Conservation (phyloP, 192 early-diverging fungal species). For the Coemansia sp. region DNA sequence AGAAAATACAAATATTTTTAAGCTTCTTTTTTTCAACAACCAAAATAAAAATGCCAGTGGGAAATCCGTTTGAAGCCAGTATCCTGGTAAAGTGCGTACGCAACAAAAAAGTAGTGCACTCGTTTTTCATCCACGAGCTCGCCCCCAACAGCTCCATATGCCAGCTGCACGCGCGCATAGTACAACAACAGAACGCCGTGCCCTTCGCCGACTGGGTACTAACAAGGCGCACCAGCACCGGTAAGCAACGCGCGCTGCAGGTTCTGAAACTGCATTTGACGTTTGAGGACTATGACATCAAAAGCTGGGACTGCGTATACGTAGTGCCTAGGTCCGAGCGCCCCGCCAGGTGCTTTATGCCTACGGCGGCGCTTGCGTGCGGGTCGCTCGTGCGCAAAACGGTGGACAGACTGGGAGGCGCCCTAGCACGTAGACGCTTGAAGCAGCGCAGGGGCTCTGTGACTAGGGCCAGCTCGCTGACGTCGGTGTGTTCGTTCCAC, state of each 20-base stretch:
- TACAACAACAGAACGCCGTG: not conserved
- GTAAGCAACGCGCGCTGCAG: not conserved
- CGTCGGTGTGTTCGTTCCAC: not conserved
- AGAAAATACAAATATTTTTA: not conserved
- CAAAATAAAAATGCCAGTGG: slow-evolving; percentile 9
- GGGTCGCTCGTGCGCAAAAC: not conserved
- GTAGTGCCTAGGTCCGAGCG: slow-evolving; percentile 5
- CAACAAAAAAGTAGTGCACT: slow-evolving; percentile 1
- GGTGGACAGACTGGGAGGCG: not conserved
- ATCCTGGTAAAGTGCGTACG: slow-evolving; percentile 15
- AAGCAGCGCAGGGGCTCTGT: not conserved
- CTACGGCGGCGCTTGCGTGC: not conserved
- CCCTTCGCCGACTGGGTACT: slow-evolving; percentile 19
- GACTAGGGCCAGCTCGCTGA: not conserved
- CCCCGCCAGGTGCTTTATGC: not conserved
- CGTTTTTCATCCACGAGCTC: slow-evolving; percentile 39
- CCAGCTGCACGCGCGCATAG: slow-evolving; percentile 12
- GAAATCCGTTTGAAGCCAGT: slow-evolving; percentile 34
- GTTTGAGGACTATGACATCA: slow-evolving; percentile 27
- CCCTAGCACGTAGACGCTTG: not conserved
- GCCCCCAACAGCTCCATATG: slow-evolving; percentile 23
- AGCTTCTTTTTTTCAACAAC: not conserved
- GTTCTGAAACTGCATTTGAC: not conserved
- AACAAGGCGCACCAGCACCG: not conserved
- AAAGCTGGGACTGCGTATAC: slow-evolving; percentile 30